These are phyloP conservation scores for Ceriops decandra DNA, from an alignment of 345 rosid genomes.

Conservation along the genomic window DNA sequence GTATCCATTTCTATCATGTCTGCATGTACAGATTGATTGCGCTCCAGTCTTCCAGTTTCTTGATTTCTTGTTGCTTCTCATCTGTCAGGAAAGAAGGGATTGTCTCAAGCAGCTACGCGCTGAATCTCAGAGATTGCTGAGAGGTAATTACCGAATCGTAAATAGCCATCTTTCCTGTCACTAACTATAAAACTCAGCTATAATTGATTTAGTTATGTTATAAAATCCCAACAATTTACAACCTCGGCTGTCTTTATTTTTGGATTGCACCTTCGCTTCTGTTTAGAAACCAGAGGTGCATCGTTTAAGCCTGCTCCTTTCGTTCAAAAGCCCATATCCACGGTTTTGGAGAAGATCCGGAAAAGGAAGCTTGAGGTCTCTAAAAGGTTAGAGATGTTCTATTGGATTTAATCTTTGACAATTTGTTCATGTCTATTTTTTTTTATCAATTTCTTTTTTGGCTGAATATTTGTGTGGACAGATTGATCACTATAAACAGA, in stretches of 20 bases:
- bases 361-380: slow-evolving; percentile 71
- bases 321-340: slow-evolving; percentile 71
- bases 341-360: slow-evolving; percentile 79
- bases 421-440: neutral
- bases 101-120: slow-evolving; percentile 57
- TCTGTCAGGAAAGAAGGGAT: slow-evolving; percentile 66
- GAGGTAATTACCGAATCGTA: slow-evolving; percentile 41
- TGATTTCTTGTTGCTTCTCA: neutral
- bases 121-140: slow-evolving; percentile 80
- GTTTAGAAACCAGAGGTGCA: slow-evolving; percentile 68
- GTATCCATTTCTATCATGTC: slow-evolving; percentile 18
- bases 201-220: neutral
- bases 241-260: neutral
- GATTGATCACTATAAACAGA: slow-evolving; percentile 35
- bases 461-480: slow-evolving; percentile 16
- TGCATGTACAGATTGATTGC: neutral
- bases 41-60: neutral
- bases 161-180: too few species aligned
- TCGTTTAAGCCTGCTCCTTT: slow-evolving; percentile 63
- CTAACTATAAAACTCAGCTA: too few species aligned
- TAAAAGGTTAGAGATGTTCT: slow-evolving; percentile 47
- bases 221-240: neutral
- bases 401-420: neutral
- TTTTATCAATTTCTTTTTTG: neutral
- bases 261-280: slow-evolving; percentile 5